Conservation (phyloP, 192 early-diverging fungal genomes). For the Entomortierella chlamydospora region DNA sequence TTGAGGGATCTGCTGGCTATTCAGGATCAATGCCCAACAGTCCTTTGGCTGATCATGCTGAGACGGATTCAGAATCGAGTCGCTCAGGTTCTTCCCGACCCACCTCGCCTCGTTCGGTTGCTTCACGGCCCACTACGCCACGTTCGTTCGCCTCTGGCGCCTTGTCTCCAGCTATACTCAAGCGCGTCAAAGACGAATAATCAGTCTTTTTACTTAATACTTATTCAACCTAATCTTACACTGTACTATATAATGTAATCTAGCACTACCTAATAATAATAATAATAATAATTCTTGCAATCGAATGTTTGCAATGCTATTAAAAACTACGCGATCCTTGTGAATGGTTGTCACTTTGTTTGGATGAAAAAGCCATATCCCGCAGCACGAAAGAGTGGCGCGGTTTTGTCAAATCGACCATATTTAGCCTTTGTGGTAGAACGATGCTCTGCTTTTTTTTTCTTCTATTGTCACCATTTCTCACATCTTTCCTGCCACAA, state of each 20-base stretch:
- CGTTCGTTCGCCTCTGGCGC: slow-evolving; percentile 28
- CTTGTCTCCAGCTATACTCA: slow-evolving; percentile 33
- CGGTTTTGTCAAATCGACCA: too few species aligned
- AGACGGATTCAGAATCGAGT: slow-evolving; percentile 5
- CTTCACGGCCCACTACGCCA: slow-evolving; percentile 16
- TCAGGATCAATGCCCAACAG: slow-evolving; percentile 27
- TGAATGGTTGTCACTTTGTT: too few species aligned
- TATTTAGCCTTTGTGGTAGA: too few species aligned
- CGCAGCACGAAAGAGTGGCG: too few species aligned
- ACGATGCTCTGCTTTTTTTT: too few species aligned
- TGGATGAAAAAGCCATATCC: too few species aligned
- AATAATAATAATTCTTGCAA: too few species aligned
- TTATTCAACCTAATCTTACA: slow-evolving; percentile 1
- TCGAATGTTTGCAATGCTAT: too few species aligned
- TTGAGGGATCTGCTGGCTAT: slow-evolving; percentile 11
- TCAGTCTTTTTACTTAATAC: neutral
- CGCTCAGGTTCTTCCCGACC: slow-evolving; percentile 16
- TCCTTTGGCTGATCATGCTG: slow-evolving; percentile 16
- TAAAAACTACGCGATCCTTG: too few species aligned
- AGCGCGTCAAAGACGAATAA: slow-evolving; percentile 50
- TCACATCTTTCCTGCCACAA: neutral
- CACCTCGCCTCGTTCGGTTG: slow-evolving; percentile 1
- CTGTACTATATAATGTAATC: slow-evolving; percentile 7
- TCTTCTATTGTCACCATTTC: too few species aligned
- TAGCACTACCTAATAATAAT: neutral